phyloP scores from a whole-genome alignment of 352 stramenopile species.

The Vaucheria bursata region DNA sequence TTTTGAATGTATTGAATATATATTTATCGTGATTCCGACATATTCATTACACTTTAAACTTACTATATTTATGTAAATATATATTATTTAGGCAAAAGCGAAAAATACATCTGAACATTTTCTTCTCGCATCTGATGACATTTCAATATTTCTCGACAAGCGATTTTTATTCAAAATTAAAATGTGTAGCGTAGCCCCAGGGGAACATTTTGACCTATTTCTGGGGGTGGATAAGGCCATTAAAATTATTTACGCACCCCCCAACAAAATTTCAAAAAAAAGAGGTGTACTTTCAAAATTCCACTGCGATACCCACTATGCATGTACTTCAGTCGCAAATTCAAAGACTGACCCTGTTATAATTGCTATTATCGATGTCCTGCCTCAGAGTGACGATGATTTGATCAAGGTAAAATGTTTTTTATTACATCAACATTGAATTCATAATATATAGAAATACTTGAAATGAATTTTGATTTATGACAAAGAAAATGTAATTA shows the following conservation, averaged over 20 bases:
- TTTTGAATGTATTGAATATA: no score
- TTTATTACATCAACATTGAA: no score
- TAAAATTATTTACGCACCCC: neutral
- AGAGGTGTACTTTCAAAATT: slow-evolving; percentile 29
- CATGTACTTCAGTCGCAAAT: slow-evolving; percentile 30
- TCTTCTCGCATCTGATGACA: slow-evolving; percentile 22
- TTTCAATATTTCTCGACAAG: slow-evolving; percentile 42
- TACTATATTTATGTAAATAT: neutral
- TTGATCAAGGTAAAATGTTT: slow-evolving; percentile 38
- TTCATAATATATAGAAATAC: no score
- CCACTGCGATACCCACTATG: slow-evolving; percentile 21
- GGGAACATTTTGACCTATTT: slow-evolving; percentile 30
- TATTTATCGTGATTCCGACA: no score
- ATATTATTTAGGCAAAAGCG: slow-evolving; percentile 10
- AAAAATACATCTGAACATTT: slow-evolving; percentile 27
- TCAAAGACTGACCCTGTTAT: slow-evolving; percentile 30
- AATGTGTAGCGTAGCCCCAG: slow-evolving; percentile 22
- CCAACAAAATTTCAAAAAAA: neutral
- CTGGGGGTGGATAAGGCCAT: slow-evolving; percentile 28
- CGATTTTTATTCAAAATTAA: slow-evolving; percentile 30
- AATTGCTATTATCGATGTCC: slow-evolving; percentile 16
- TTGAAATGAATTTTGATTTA: no score
- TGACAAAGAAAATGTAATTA: no score
- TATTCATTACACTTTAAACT: no score
- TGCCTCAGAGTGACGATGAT: slow-evolving; percentile 21